Evolutionary conservation across 2,329 filamentous ascomycete species (phyloP).

Genomic region (Colletotrichum tamarilloi): DNA sequence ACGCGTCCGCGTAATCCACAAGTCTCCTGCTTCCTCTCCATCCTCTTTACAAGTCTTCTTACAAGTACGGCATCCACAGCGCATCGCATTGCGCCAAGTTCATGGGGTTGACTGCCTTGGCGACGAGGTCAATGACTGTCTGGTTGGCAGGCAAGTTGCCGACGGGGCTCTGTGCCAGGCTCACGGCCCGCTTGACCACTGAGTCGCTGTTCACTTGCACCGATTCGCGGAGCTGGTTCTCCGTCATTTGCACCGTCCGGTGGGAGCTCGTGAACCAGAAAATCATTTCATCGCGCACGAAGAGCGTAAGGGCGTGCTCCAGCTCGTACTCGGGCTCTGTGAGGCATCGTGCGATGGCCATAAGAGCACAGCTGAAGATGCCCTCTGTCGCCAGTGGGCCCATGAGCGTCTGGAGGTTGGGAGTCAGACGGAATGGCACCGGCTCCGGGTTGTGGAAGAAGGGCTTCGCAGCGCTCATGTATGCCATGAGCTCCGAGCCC

Average conservation of each 20-base stretch:
- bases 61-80: constrained; percentile 98
- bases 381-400: constrained; percentile 95
- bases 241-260: constrained; percentile 64
- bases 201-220: constrained; percentile 90
- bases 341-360: constrained; percentile 95
- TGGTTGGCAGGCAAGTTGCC: constrained; percentile 94
- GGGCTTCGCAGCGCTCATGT: constrained; percentile 85
- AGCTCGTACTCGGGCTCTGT: constrained; percentile 90
- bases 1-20: background rate
- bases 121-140: constrained; percentile 94
- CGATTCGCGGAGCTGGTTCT: constrained; percentile 79
- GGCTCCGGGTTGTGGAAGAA: constrained; percentile 96
- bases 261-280: constrained; percentile 92
- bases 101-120: constrained; percentile 91
- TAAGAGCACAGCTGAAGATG: constrained; percentile 93
- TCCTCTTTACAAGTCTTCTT: constrained; percentile 39
- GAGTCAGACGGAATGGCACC: constrained; percentile 96
- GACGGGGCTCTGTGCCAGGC: constrained; percentile 80
- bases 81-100: constrained; percentile 90
- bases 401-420: constrained; percentile 96
- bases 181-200: constrained; percentile 90
- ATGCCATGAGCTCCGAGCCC: constrained; percentile 93
- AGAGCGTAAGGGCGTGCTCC: constrained; percentile 94
- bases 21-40: background rate
- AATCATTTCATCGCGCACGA: constrained; percentile 97